Conservation (phyloP, 225 moss, liverwort and hornwort genomes). For the Thuidium tamariscinum region DNA sequence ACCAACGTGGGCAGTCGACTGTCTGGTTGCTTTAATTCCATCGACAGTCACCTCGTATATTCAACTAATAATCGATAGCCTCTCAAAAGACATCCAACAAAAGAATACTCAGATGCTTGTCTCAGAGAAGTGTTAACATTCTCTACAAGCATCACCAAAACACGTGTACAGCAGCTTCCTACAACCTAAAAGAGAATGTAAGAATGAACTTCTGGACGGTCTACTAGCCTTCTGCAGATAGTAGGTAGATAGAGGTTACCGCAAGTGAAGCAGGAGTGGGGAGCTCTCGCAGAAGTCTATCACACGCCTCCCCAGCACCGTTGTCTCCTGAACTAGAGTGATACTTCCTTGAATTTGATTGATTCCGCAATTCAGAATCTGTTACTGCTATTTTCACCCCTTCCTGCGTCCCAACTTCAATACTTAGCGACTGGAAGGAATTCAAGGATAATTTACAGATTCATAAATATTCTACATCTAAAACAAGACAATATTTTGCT, state of each 20-base stretch:
- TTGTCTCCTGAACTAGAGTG: conserved; percentile 39
- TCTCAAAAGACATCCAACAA: not conserved
- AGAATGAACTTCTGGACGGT: not conserved
- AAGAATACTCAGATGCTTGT: not conserved
- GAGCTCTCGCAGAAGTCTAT: conserved; percentile 73
- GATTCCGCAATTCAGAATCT: conserved; percentile 68
- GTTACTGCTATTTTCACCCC: conserved; percentile 91
- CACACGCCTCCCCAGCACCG: conserved; percentile 68
- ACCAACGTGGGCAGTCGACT: not conserved
- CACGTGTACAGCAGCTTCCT: not conserved
- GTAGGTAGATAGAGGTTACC: conserved; percentile 15
- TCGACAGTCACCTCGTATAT: not conserved
- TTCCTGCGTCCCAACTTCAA: conserved; percentile 27
- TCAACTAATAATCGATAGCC: not conserved
- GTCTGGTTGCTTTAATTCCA: not conserved
- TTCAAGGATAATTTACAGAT: not conserved
- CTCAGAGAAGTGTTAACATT: not conserved
- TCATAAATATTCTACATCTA: not conserved
- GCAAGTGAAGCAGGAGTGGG: conserved; percentile 93
- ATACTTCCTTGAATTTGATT: conserved; percentile 39
- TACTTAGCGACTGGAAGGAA: not conserved
- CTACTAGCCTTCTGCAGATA: not conserved
- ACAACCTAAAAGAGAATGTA: not conserved
- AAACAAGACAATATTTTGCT: not conserved
- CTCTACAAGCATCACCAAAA: not conserved